Base-by-base conservation (phyloP, 345 rosid genomes). In the Sisymbrium irio region DNA sequence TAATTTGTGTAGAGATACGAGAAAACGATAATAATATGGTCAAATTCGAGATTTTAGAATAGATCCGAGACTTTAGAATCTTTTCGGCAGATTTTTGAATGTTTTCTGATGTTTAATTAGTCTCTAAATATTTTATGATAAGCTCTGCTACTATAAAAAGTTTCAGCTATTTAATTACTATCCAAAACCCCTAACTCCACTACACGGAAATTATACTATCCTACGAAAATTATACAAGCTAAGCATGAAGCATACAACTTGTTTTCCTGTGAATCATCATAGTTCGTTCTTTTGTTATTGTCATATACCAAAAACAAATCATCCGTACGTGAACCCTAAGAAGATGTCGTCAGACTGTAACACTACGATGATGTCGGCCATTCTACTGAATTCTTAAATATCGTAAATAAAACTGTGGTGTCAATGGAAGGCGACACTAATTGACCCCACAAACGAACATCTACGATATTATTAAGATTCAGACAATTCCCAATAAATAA, bases 291-390 rank as follows among this genome's bases (percentile, higher is more conserved):
- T 22, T 25, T 20, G 7, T 1, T 4, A 22, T 22, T 20, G 8
- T 45, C 46, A 58, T 14, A 17, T 44, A 35, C n/a, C 7, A 17
- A 37, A 58, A 9, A 11, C 1, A 7, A 12, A 27, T n/a, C 40
- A 47, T 47, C 25, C 14, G 54, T 12, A 47, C 22, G n/a, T 49
- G 40, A 49, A 8, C 19, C 51, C 50, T 39, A 8, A 14, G 19
- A 35, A 19, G 59, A 65, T 65, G 55, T 4, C 53, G 47, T 40
- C 69, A 33, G n/a, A 3, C 14, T 22, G n/a, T 32, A 49, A 49
- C 25, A 18, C 33, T 56, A 65, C 77, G 71, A 73, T 65, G 77
- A 73, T 57, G 77, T 73, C 77, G 77, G 77, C 10, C 71, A 65
- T 44, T 32, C 40, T 6, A 35, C 0, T 30, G 6, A 55, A 35